Percentiles rank a stretch among this genome's conserved stretches.
phyloP scores from a whole-genome alignment of 306 rosid genomes.

The Lagenaria siceraria region DNA sequence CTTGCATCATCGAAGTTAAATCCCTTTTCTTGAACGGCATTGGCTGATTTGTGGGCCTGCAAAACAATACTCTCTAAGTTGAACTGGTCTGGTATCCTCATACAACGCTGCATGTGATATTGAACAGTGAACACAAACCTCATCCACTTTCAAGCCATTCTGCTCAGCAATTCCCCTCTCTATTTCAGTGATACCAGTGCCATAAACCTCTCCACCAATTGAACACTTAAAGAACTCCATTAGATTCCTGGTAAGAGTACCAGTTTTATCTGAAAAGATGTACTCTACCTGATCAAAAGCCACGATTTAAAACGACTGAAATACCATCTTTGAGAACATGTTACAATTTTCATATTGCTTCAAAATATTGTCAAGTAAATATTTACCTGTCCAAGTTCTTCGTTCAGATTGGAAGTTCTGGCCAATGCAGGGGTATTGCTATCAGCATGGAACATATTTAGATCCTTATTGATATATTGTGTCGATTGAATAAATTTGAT shows the following conservation, averaged over 20 bases:
- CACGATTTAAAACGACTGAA: slow-evolving; percentile 8
- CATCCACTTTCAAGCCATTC: slow-evolving; percentile 53
- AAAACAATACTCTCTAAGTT: not conserved
- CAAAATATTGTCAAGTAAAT: slow-evolving; percentile 3
- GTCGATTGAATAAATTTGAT: slow-evolving; percentile 90
- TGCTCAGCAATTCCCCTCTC: slow-evolving; percentile 78
- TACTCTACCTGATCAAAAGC: slow-evolving; percentile 70
- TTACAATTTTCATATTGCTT: not conserved
- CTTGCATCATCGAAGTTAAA: slow-evolving; percentile 80
- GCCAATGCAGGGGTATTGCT: slow-evolving; percentile 95
- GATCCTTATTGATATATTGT: slow-evolving; percentile 89
- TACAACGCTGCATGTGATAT: not conserved
- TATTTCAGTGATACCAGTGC: slow-evolving; percentile 88
- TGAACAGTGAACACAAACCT: slow-evolving; percentile 10
- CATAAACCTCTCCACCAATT: slow-evolving; percentile 86
- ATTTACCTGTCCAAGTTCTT: slow-evolving; percentile 93
- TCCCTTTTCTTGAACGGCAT: slow-evolving; percentile 60
- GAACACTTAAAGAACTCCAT: slow-evolving; percentile 99
- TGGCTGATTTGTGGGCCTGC: slow-evolving; percentile 46
- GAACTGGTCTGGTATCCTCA: not conserved
- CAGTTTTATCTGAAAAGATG: slow-evolving; percentile 97
- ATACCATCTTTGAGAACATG: not conserved
- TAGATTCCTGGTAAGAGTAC: slow-evolving; percentile 87
- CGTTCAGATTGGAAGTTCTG: slow-evolving; percentile 94
- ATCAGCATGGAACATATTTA: slow-evolving; percentile 76